Conservation (phyloP, 495 filamentous ascomycete species). For the Penicillium coprophilum region DNA sequence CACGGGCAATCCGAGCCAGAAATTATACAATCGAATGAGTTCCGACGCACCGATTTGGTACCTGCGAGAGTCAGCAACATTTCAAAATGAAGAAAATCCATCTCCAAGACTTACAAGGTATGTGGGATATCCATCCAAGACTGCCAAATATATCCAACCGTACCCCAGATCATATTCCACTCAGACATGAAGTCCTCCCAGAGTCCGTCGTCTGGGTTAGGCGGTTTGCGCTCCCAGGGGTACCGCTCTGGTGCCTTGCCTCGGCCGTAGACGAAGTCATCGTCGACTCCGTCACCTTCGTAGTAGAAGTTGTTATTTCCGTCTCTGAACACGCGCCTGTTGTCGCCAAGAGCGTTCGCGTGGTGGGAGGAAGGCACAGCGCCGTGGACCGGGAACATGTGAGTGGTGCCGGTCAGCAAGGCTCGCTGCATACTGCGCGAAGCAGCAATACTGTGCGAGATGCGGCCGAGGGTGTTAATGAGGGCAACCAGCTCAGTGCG, state of each 20-base stretch:
- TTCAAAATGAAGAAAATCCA: not conserved
- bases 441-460: constrained; percentile 75
- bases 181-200: constrained; percentile 65
- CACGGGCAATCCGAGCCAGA: constrained; percentile 77
- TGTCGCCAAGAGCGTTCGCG: constrained; percentile 11
- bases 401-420: constrained; percentile 40
- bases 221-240: constrained; percentile 41
- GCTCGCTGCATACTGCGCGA: constrained; percentile 70
- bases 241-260: constrained; percentile 21
- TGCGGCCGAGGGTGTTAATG: constrained; percentile 87
- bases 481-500: constrained; percentile 91
- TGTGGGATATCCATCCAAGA: constrained; percentile 69
- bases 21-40: constrained; percentile 63
- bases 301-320: constrained; percentile 44
- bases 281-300: constrained; percentile 38
- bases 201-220: constrained; percentile 40
- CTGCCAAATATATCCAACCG: constrained; percentile 61
- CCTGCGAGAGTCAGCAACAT: constrained; percentile 37
- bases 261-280: constrained; percentile 38
- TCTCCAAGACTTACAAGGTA: constrained; percentile 60
- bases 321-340: constrained; percentile 33
- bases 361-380: constrained; percentile 24
- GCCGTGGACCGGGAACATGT: constrained; percentile 37
- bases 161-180: constrained; percentile 57
- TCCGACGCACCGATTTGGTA: constrained; percentile 62